These are phyloP conservation scores for Lippia alba DNA, from an alignment of 305 asterid genomes.

Conservation along the genomic window DNA sequence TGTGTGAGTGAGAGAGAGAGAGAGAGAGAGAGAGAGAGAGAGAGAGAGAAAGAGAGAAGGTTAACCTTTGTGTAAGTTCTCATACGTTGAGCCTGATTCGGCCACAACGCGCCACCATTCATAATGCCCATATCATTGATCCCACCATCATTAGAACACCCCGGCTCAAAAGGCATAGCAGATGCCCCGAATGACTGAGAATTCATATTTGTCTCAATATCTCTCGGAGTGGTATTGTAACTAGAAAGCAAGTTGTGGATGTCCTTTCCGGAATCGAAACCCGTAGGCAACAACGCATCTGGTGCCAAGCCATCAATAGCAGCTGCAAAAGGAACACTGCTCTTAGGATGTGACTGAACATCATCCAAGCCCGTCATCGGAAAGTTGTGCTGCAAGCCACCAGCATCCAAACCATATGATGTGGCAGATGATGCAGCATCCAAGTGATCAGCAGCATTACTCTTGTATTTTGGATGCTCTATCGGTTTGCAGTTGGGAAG, in stretches of 20 bases:
- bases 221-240: conserved; percentile 63
- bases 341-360: conserved; percentile 72
- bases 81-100: conserved; percentile 88
- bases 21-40: neutral
- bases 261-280: conserved; percentile 89
- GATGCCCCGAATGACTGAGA: conserved; percentile 82
- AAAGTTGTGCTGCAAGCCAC: conserved; percentile 70
- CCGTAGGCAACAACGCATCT: conserved; percentile 88
- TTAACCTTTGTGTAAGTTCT: conserved; percentile 92
- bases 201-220: conserved; percentile 75
- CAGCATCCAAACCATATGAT: conserved; percentile 79
- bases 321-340: conserved; percentile 55
- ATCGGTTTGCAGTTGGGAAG: conserved; percentile 53
- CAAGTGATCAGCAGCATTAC: conserved; percentile 56
- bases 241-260: conserved; percentile 79
- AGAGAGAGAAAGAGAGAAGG: conserved; percentile 23
- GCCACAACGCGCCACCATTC: conserved; percentile 67
- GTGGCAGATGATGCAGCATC: conserved; percentile 88
- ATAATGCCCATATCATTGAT: conserved; percentile 62
- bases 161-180: conserved; percentile 67
- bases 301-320: conserved; percentile 75
- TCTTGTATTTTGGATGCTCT: conserved; percentile 67
- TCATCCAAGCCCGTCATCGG: conserved; percentile 63
- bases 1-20: neutral
- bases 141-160: conserved; percentile 72